Base-by-base conservation (phyloP, 2,329 filamentous ascomycete genomes). In the Aspergillus sp. region DNA sequence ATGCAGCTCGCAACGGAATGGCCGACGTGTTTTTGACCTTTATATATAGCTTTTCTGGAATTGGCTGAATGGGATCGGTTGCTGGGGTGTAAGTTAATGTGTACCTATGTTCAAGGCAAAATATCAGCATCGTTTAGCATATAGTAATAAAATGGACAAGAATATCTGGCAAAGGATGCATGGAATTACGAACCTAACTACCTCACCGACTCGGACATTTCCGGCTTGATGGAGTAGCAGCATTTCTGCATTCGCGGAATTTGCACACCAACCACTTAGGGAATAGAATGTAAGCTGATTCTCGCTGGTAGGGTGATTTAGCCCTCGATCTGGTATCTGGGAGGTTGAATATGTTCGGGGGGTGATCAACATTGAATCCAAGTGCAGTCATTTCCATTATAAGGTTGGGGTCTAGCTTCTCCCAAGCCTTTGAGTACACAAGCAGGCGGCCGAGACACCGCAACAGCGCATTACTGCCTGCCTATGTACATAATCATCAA, bases 1-100 rank as follows among this genome's bases (percentile, higher is more conserved):
- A 98, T 44, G 93, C 93, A 42, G 93, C 93, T 60, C 93, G 88
- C 33, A 97, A 75, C 11, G 93, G 88, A 51, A 95, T 88, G 45
- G 88, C 86, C 33, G 87, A 93, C 7, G 88, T 90, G 67, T 98
- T 98, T 65, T 88, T 91, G 64, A 98, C 83, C 56, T 88, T 89
- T 37, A 98, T 80, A 67, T 88, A 81, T 32, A 98, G 81, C 56
- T 82, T 77, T 52, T 85, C 74, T 27, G 91, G 91, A 5, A 88
- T 85, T 4, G 93, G 93, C 3, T 95, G 78, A 61, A 96, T 94
- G 54, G 88, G 88, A 68, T 97, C 93, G 59, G 83, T 78, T 33
- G 85, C 84, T 4, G 93, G 93, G 1, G 86, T 93, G 68, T 98
- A 98, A 39, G 90, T 96, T 53, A 97, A 74, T 7, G 88, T 95